A percentile compares a stretch with the other conserved stretches of the same genome.
Evolutionary conservation across 31 red algal species (phyloP).

Genomic region (Odonthalia washingtoniensis): DNA sequence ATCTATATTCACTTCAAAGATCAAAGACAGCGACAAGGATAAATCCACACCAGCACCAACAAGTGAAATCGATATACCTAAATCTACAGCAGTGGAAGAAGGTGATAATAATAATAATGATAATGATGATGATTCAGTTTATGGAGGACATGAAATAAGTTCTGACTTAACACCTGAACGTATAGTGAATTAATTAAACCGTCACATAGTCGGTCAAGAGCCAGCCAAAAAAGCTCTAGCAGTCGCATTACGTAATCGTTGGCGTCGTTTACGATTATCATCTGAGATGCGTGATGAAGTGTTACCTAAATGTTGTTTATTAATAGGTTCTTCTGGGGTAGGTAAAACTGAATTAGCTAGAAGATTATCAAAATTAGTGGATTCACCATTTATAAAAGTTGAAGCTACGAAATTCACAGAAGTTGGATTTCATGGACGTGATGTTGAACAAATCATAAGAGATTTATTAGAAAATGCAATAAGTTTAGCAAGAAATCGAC

Average conservation of each 20-base stretch:
- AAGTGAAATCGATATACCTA: too few species aligned
- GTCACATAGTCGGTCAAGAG: constrained; percentile 87
- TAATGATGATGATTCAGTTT: too few species aligned
- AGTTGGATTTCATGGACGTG: constrained; percentile 93
- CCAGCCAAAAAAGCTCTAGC: constrained; percentile 89
- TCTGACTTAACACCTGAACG: constrained; percentile 72
- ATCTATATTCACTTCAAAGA: too few species aligned
- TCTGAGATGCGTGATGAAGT: constrained; percentile 81
- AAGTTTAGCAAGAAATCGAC: constrained; percentile 68
- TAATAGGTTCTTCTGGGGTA: constrained; percentile 89
- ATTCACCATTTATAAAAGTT: constrained; percentile 92
- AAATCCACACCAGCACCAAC: too few species aligned
- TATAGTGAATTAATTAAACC: constrained; percentile 84
- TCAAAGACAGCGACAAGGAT: too few species aligned
- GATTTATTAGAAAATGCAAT: constrained; percentile 88
- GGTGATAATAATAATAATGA: too few species aligned
- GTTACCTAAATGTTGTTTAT: constrained; percentile 82
- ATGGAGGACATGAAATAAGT: constrained; percentile 30
- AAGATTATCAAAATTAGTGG: constrained; percentile 88
- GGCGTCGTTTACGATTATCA: constrained; percentile 79
- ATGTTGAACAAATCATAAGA: constrained; percentile 89
- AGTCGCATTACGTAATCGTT: constrained; percentile 89
- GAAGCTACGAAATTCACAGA: constrained; percentile 96
- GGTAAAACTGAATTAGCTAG: constrained; percentile 93
- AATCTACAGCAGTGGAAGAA: too few species aligned